Conservation (phyloP, 2,329 filamentous ascomycete species). For the Elsinoe necatrix region DNA sequence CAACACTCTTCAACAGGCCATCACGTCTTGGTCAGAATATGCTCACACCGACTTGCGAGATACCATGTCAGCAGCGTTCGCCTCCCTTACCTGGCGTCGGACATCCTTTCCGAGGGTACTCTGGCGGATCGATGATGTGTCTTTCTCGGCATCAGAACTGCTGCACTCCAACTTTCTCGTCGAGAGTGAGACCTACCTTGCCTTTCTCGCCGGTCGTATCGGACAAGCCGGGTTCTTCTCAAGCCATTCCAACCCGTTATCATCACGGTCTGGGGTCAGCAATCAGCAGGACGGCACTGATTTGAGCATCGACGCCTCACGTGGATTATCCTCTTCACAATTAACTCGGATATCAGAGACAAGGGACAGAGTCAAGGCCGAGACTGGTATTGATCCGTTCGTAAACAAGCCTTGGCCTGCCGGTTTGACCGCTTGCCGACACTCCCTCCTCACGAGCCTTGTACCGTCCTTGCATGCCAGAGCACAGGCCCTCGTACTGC, state of each 20-base stretch:
- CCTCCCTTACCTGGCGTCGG: slow-evolving; percentile 66
- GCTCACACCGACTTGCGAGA: slow-evolving; percentile 78
- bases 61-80: slow-evolving; percentile 69
- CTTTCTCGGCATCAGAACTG: slow-evolving; percentile 72
- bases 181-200: slow-evolving; percentile 68
- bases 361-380: slow-evolving; percentile 21
- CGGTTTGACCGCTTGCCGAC: slow-evolving; percentile 64
- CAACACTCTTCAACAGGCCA: slow-evolving; percentile 47
- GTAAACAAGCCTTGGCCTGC: slow-evolving; percentile 56
- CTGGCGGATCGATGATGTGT: slow-evolving; percentile 88
- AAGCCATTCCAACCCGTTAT: neutral
- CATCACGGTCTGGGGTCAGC: neutral
- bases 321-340: neutral
- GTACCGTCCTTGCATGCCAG: slow-evolving; percentile 39
- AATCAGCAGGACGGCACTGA: neutral
- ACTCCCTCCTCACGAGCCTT: slow-evolving; percentile 34
- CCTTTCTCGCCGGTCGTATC: slow-evolving; percentile 73
- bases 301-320: neutral
- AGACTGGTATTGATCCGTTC: slow-evolving; percentile 26
- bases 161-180: slow-evolving; percentile 68
- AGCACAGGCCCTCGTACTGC: slow-evolving; percentile 50
- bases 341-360: neutral
- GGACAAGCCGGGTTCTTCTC: slow-evolving; percentile 50
- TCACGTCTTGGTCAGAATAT: slow-evolving; percentile 66
- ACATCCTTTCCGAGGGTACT: slow-evolving; percentile 92